phyloP scores from a whole-genome alignment of 805 yeast species.

The Starmerella asiatica region DNA sequence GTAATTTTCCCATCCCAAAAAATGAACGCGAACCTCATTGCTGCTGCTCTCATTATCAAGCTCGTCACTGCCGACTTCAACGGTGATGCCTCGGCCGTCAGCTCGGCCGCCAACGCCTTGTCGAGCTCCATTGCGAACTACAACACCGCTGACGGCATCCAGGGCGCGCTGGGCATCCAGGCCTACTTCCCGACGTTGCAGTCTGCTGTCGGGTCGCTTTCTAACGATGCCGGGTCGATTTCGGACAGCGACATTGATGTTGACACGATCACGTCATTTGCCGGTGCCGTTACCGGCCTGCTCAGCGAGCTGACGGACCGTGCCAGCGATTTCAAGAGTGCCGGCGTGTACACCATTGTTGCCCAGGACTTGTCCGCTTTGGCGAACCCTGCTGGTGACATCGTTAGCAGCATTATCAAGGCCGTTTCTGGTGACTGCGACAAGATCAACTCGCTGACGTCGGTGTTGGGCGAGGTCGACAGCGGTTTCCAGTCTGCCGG shows the following conservation, averaged over 20 bases:
- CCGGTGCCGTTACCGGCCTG: constrained; percentile 15
- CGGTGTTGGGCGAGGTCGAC: constrained; percentile 11
- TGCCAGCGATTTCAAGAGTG: constrained; percentile 21
- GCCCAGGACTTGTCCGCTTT: constrained; percentile 19
- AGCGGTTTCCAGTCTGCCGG: constrained; percentile 15
- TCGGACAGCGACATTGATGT: constrained; percentile 13
- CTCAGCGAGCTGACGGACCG: constrained; percentile 19
- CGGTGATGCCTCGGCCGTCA: constrained; percentile 13
- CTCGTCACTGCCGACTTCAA: constrained; percentile 13
- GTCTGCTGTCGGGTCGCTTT: constrained; percentile 15
- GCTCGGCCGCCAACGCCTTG: constrained; percentile 15
- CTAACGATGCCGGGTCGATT: constrained; percentile 7
- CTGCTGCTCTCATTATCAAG: constrained; percentile 17
- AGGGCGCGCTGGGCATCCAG: constrained; percentile 25
- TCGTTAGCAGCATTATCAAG: constrained; percentile 15
- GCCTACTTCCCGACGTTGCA: constrained; percentile 17
- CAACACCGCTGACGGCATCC: constrained; percentile 19
- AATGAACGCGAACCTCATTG: constrained; percentile 18
- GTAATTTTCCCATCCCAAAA: neutral
- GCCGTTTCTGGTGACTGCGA: constrained; percentile 13
- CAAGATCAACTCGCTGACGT: constrained; percentile 10
- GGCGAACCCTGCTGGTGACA: constrained; percentile 16
- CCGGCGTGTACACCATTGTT: constrained; percentile 20
- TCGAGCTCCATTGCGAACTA: constrained; percentile 10
- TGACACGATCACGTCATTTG: constrained; percentile 9